These are phyloP conservation scores for Dissoconium aciculare DNA, from an alignment of 2,329 filamentous ascomycete species.

Conservation along the genomic window DNA sequence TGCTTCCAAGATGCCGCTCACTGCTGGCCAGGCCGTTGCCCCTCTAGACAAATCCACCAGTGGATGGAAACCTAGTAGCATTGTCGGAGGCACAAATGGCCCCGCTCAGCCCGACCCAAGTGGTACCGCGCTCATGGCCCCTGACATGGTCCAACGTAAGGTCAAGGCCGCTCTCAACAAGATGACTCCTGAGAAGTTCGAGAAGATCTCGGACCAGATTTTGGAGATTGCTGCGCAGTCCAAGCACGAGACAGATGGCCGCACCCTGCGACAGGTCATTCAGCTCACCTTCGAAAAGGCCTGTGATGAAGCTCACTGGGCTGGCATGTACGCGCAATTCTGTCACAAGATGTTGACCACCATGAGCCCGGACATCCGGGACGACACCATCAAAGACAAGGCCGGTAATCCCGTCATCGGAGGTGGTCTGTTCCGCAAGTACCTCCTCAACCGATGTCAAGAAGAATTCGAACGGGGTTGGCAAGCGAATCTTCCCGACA, in stretches of 20 bases:
- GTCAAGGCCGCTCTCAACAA: conserved; percentile 98
- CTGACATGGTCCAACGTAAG: conserved; percentile 92
- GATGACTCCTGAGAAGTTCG: conserved; percentile 99
- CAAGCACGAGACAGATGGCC: conserved; percentile 85
- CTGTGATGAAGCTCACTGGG: conserved; percentile 96
- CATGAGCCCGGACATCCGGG: conserved; percentile 88
- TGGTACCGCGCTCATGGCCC: conserved; percentile 50
- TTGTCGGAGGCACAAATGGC: conserved; percentile 37
- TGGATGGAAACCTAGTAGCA: conserved; percentile 79
- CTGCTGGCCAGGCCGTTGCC: conserved; percentile 66
- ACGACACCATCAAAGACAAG: conserved; percentile 89
- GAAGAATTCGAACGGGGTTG: conserved; percentile 98
- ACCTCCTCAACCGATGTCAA: conserved; percentile 94
- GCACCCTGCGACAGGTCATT: conserved; percentile 91
- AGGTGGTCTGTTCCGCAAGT: conserved; percentile 93
- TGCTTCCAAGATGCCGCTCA: conserved; percentile 84
- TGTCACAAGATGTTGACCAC: conserved; percentile 92
- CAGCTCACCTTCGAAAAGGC: conserved; percentile 99
- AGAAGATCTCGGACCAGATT: conserved; percentile 87
- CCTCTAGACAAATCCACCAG: conserved; percentile 55
- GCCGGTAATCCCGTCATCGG: conserved; percentile 75
- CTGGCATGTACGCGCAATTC: conserved; percentile 97
- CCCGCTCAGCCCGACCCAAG: conserved; percentile 30
- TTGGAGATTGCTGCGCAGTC: conserved; percentile 85
- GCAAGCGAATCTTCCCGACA: conserved; percentile 71